Base-by-base conservation (phyloP, 306 rosid genomes). In the Begonia loranthoides region DNA sequence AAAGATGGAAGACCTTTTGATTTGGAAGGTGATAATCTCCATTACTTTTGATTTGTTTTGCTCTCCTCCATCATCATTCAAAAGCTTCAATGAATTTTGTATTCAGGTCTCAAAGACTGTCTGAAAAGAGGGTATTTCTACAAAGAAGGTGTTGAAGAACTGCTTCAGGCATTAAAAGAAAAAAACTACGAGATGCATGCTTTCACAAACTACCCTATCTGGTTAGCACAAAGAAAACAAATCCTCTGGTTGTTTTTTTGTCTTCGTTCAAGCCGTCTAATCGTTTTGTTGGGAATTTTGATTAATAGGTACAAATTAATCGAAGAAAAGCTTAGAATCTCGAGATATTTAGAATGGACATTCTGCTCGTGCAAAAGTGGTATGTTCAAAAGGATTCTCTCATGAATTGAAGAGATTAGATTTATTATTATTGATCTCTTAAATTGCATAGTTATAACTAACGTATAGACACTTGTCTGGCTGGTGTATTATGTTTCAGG, bases 171-270 rank as follows among this genome's bases (percentile, higher is more conserved):
- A 45, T 73, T 90, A 50, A 85, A 80, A 76, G 57, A 67, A 67
- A 73, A 68, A 51, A 76, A 80, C 71, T 85, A 79, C 34, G 92
- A 85, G 75, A 90, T 90, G 84, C 97, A 90, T 60, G 92, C 97
- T 41, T 90, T 82, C 78, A 85, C 97, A 2, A 90, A 90, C 73
- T 90, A 90, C 68, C 97, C 97, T 39, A 65, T 59, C 65, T 89
- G 97, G 97, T 85, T 59, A 63, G 76, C 36, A 28, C 8, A 28
- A 54, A 53, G 36, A 15, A 62, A 39, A 9, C 21, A 5, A 49
- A 50, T 33, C 24, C 48, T 22, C 24, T 9, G 39, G 13, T n/a
- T 15, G 19, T 19, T 17, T 14, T 34, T 49, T 21, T 34, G 17
- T 9, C 24, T 12, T 19, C 13, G 15, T 49, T 49, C 33, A 59